Evolutionary conservation across 1,284 basidiomycete species (phyloP), one percentile per base, ranked within the genome.

Genomic region (Rhizoctonia solani): DNA sequence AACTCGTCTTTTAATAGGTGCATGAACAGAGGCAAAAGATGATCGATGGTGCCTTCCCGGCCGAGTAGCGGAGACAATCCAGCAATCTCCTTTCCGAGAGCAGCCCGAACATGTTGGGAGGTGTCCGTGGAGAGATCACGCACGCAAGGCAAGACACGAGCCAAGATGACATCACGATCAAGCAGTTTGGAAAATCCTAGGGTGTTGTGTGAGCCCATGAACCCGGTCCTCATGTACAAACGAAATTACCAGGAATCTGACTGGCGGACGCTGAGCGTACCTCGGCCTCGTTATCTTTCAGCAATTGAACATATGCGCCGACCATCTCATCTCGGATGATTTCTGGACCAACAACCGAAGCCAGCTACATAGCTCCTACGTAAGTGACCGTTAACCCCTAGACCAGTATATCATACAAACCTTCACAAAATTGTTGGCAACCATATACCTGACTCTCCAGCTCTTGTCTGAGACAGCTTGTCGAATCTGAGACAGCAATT

Each of bases 381-480:
- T 52, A 47, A 66, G 52, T 66, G 50, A 46, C n/a, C 52, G 34
- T 53, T n/a, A 39, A 65, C 25, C 52, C 54, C 39, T n/a, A 59
- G 54, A 27, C n/a, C 21, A 25, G 54, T 37, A 32, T n/a, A n/a
- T n/a, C n/a, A n/a, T 27, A 74, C 81, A 59, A 71, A 90, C 91
- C 83, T 95, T 92, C 71, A 99, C 97, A 79, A 99, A 99, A 79
- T 99, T 93, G 73, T 89, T 95, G 4, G 96, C 97, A 16, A 95
- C 94, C 96, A 99, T 99, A 79, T 98, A 99, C 74, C 97, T 85
- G 58, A 99, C 97, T 73, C 97, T 84, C 97, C 97, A 99, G 77
- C 94, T 96, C 83, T 98, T 98, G 79, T 99, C 97, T 27, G 87
- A 83, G 61, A 97, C 90, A 72, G 89, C 90, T 72, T 90, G 84